Conservation (phyloP, 345 rosid species). For the Fremontodendron californicum region DNA sequence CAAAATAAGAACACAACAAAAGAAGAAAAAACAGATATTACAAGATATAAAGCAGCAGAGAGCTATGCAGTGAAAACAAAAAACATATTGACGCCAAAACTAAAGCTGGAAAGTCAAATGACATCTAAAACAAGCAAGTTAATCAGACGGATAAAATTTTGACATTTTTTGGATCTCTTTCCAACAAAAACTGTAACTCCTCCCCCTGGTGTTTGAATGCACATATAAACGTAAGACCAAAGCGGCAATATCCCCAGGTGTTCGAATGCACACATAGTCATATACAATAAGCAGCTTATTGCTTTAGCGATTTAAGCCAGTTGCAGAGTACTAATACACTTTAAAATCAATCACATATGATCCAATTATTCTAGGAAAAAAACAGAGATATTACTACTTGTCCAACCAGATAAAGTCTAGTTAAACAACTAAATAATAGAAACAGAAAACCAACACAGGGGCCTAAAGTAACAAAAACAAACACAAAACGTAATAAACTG, state of each 20-base stretch:
- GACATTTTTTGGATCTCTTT: not conserved
- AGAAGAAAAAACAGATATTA: not conserved
- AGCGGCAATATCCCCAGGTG: not conserved
- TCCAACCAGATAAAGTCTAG: conserved; percentile 1
- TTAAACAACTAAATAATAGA: not conserved
- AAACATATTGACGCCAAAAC: too few relatives aligned
- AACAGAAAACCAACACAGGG: not conserved
- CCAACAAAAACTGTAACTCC: not conserved
- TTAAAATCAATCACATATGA: not conserved
- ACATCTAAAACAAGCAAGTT: not conserved
- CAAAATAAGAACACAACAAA: not conserved
- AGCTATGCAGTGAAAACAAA: not conserved
- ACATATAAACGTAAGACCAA: not conserved
- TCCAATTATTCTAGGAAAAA: not conserved
- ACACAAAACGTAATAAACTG: not conserved
- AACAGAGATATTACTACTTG: too few relatives aligned
- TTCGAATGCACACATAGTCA: not conserved
- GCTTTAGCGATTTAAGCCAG: not conserved
- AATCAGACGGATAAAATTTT: not conserved
- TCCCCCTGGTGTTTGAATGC: not conserved
- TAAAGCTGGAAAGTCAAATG: too few relatives aligned
- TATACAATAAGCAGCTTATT: not conserved
- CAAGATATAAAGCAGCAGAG: not conserved
- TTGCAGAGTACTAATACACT: not conserved
- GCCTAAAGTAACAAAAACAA: not conserved